Evolutionary conservation across 371 early-diverging fungal genomes (phyloP).

Genomic region (Phascolomyces articulosus): DNA sequence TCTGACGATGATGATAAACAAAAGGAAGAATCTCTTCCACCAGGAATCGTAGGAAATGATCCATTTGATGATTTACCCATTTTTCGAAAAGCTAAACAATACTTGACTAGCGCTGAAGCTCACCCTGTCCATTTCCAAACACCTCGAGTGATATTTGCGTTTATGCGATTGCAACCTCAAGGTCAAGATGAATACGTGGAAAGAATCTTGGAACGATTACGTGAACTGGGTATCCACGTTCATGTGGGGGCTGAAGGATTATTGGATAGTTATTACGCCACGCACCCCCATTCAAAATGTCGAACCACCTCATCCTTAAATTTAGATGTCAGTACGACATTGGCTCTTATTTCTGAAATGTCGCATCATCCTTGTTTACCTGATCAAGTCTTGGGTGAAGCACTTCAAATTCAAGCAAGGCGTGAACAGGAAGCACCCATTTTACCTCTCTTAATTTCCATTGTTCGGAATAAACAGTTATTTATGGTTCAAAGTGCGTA

Average conservation of each 20-base stretch:
- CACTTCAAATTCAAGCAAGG: slow-evolving; percentile 51
- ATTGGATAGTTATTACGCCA: slow-evolving; percentile 5
- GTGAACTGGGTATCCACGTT: slow-evolving; percentile 41
- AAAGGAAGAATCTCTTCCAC: too few relatives aligned
- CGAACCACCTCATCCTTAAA: slow-evolving; percentile 39
- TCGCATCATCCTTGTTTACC: slow-evolving; percentile 44
- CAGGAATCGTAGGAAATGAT: not conserved
- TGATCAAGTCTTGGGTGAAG: slow-evolving; percentile 44
- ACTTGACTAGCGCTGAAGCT: slow-evolving; percentile 47
- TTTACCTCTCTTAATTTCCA: slow-evolving; percentile 36
- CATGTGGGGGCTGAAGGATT: slow-evolving; percentile 9
- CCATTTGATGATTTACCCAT: slow-evolving; percentile 46
- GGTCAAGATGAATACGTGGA: slow-evolving; percentile 38
- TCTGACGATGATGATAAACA: slow-evolving; percentile 1
- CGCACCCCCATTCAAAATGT: not conserved
- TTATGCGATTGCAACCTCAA: slow-evolving; percentile 43
- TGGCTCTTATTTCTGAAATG: slow-evolving; percentile 55
- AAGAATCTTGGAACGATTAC: slow-evolving; percentile 36
- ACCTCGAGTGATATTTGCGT: slow-evolving; percentile 60
- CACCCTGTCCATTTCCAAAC: slow-evolving; percentile 53
- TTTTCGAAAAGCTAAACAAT: slow-evolving; percentile 50
- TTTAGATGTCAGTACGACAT: slow-evolving; percentile 58
- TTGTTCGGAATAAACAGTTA: slow-evolving; percentile 39
- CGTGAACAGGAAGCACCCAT: slow-evolving; percentile 43
- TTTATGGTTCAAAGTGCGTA: slow-evolving; percentile 52